phyloP scores from a whole-genome alignment of 129 eudicot genomes.

The Flaveria robusta region DNA sequence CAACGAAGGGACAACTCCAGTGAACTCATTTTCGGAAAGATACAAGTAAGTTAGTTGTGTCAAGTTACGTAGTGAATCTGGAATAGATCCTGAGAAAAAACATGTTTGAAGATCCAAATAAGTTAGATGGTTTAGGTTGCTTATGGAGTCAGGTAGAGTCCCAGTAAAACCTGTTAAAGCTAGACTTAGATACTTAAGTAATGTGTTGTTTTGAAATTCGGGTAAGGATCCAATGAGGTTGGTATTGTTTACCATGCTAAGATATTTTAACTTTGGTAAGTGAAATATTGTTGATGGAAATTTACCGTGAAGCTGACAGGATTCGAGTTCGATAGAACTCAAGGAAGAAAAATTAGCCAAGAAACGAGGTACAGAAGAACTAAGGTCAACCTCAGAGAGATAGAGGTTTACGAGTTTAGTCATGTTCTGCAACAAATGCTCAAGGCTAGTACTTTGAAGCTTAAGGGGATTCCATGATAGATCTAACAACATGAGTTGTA shows the following conservation, averaged over 20 bases:
- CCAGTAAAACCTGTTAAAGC: conserved; percentile 25
- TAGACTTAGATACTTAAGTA: conserved; percentile 5
- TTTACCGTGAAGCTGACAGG: conserved; percentile 14
- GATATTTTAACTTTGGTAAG: conserved; percentile 21
- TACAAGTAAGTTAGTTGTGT: conserved; percentile 23
- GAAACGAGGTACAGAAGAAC: conserved; percentile 17
- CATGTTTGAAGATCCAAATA: background rate
- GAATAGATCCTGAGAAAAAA: conserved; percentile 30
- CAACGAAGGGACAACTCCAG: conserved; percentile 17
- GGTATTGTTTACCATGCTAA: background rate
- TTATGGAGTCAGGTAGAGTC: conserved; percentile 23
- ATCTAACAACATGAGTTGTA: conserved; percentile 13
- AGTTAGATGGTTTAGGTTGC: conserved; percentile 10
- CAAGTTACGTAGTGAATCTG: conserved; percentile 21
- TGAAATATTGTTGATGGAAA: conserved; percentile 27
- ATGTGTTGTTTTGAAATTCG: conserved; percentile 20
- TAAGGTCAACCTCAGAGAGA: conserved; percentile 18
- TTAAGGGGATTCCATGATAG: background rate
- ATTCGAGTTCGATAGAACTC: background rate
- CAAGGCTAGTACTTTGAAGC: background rate
- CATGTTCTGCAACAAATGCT: conserved; percentile 7
- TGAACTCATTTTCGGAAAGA: background rate
- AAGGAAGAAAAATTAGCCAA: conserved; percentile 28
- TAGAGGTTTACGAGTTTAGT: conserved; percentile 23
- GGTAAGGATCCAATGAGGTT: conserved; percentile 29